Percentiles rank a stretch among this genome's conserved stretches.
Conservation (phyloP, 2,329 filamentous ascomycete species). For the Cephalotrichum gorgonifer region DNA sequence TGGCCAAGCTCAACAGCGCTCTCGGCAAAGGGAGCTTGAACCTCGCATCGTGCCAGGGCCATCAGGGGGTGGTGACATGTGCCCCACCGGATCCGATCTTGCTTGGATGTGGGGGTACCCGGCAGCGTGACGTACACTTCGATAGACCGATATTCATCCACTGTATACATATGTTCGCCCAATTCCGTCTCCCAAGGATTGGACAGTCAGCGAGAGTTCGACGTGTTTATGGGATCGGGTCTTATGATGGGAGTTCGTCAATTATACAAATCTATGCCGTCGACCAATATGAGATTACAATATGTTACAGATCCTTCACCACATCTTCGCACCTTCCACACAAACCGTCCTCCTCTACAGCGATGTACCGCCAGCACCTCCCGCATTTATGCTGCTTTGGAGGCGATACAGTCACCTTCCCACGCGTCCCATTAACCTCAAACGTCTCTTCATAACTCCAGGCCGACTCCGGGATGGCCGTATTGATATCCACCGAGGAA, state of each 20-base stretch:
- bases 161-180: not conserved
- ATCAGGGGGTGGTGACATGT: too few relatives aligned
- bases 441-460: constrained; percentile 34
- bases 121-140: not conserved
- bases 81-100: not conserved
- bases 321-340: constrained; percentile 66
- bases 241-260: not conserved
- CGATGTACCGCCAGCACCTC: constrained; percentile 81
- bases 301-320: constrained; percentile 23
- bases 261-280: not conserved
- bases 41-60: too few relatives aligned
- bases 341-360: constrained; percentile 52
- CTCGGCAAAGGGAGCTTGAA: too few relatives aligned
- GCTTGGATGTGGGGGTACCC: not conserved
- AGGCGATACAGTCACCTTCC: constrained; percentile 34
- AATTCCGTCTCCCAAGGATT: not conserved
- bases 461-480: constrained; percentile 15
- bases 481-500: constrained; percentile 46
- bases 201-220: not conserved
- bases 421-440: constrained; percentile 24
- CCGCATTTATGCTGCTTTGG: constrained; percentile 60
- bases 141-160: not conserved
- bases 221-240: not conserved
- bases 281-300: not conserved
- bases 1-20: too few relatives aligned